Conservation (phyloP, 306 rosid genomes). For the Crotalaria pallida region DNA sequence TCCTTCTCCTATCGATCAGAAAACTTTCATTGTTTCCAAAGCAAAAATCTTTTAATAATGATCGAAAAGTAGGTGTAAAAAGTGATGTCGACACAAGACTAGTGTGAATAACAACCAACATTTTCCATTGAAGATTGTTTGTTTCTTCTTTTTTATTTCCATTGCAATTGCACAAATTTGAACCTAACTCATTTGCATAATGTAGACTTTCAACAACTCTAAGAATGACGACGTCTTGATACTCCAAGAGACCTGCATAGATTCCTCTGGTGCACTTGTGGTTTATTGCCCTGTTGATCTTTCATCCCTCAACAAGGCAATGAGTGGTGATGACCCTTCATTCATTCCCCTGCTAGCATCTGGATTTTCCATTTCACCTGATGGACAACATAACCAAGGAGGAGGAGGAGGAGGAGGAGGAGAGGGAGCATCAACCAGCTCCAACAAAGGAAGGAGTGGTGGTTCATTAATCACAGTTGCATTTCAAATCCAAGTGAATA, state of each 20-base stretch:
- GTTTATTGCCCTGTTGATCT: slow-evolving; percentile 86
- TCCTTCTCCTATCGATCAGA: too few species aligned
- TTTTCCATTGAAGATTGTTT: too few species aligned
- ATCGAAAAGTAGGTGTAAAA: too few species aligned
- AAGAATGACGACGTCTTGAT: slow-evolving; percentile 86
- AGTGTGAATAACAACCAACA: too few species aligned
- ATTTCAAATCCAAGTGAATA: slow-evolving; percentile 78
- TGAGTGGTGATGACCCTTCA: slow-evolving; percentile 93
- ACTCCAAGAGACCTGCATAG: slow-evolving; percentile 92
- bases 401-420: not conserved
- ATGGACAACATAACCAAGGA: slow-evolving; percentile 41
- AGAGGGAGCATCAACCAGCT: slow-evolving; percentile 59
- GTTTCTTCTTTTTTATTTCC: not conserved
- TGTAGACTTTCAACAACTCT: slow-evolving; percentile 63
- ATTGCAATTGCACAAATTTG: not conserved
- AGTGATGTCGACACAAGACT: too few species aligned
- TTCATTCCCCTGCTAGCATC: slow-evolving; percentile 76
- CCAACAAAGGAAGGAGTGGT: slow-evolving; percentile 20
- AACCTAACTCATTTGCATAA: too few species aligned
- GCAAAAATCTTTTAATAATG: too few species aligned
- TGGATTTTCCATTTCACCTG: slow-evolving; percentile 68
- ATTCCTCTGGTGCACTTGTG: slow-evolving; percentile 73
- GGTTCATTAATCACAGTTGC: slow-evolving; percentile 76
- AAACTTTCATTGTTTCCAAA: too few species aligned
- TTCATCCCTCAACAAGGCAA: slow-evolving; percentile 73